Conservation (phyloP, 257 asterid species). For the Misopates orontium region DNA sequence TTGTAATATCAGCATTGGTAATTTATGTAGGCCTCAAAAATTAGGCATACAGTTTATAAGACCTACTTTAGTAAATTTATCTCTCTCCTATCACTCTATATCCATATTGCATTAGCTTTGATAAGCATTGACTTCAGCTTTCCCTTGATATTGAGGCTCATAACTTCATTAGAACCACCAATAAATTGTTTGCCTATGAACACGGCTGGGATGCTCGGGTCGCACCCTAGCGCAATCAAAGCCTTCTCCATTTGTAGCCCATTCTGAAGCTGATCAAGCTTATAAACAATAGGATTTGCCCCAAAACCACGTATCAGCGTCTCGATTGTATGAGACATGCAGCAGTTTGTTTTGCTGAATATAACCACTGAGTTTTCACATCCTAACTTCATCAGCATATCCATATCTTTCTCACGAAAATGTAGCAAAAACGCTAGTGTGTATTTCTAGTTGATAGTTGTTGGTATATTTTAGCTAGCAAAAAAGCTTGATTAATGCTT, state of each 20-base stretch:
- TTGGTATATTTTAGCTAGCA: no score
- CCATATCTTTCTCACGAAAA: constrained; percentile 33
- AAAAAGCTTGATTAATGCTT: background rate
- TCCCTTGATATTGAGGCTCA: constrained; percentile 58
- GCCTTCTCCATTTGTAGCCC: constrained; percentile 56
- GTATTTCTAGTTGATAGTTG: no score
- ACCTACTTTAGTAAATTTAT: no score
- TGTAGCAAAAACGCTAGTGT: background rate
- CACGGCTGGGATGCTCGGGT: constrained; percentile 61
- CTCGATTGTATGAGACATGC: constrained; percentile 55
- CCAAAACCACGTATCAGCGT: constrained; percentile 48
- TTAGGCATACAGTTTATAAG: no score
- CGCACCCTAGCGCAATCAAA: constrained; percentile 47
- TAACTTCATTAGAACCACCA: constrained; percentile 66
- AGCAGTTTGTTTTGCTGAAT: constrained; percentile 58
- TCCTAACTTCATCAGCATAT: constrained; percentile 43
- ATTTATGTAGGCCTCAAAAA: no score
- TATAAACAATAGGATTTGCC: constrained; percentile 47
- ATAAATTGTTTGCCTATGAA: constrained; percentile 51
- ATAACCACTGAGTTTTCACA: constrained; percentile 52
- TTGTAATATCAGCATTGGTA: no score
- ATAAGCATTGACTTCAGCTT: constrained; percentile 56
- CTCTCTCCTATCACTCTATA: constrained; percentile 18
- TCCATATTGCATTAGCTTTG: constrained; percentile 63
- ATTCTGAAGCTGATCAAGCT: constrained; percentile 41